A percentile compares a stretch with the other conserved stretches of the same genome.
Conservation (phyloP, 2,329 filamentous ascomycete genomes). For the Cladosporium sp. region DNA sequence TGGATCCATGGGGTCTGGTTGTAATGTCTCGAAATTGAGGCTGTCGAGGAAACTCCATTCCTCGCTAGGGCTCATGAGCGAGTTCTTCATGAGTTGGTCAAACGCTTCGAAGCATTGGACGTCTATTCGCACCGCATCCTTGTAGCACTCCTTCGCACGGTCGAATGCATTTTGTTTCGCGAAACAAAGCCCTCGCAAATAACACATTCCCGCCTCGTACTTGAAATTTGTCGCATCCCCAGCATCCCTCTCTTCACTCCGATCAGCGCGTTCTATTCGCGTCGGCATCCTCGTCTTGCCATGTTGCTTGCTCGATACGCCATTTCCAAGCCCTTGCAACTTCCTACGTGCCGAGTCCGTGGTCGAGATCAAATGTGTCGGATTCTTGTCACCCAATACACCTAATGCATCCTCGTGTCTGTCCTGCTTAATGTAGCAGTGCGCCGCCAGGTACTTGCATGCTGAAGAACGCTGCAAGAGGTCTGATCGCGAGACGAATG, state of each 20-base stretch:
- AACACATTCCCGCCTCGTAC: conserved; percentile 97
- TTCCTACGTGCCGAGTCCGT: conserved; percentile 62
- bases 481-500: conserved; percentile 77
- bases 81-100: conserved; percentile 95
- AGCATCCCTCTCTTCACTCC: conserved; percentile 55
- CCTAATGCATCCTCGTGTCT: conserved; percentile 82
- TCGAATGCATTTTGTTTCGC: conserved; percentile 97
- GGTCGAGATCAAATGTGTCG: conserved; percentile 74
- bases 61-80: conserved; percentile 79
- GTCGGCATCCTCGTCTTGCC: conserved; percentile 30
- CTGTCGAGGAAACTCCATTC: conserved; percentile 85
- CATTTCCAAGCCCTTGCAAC: conserved; percentile 57
- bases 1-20: conserved; percentile 53
- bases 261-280: conserved; percentile 48
- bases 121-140: conserved; percentile 91
- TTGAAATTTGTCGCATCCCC: conserved; percentile 71
- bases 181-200: conserved; percentile 85
- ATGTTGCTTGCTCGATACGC: conserved; percentile 40
- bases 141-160: conserved; percentile 95
- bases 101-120: conserved; percentile 98
- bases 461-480: conserved; percentile 74
- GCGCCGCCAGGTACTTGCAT: conserved; percentile 85
- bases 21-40: conserved; percentile 81
- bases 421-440: conserved; percentile 89
- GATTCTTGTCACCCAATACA: conserved; percentile 86